phyloP scores from a whole-genome alignment of 2,329 filamentous ascomycete species.

The Penicillium sclerotigenum region DNA sequence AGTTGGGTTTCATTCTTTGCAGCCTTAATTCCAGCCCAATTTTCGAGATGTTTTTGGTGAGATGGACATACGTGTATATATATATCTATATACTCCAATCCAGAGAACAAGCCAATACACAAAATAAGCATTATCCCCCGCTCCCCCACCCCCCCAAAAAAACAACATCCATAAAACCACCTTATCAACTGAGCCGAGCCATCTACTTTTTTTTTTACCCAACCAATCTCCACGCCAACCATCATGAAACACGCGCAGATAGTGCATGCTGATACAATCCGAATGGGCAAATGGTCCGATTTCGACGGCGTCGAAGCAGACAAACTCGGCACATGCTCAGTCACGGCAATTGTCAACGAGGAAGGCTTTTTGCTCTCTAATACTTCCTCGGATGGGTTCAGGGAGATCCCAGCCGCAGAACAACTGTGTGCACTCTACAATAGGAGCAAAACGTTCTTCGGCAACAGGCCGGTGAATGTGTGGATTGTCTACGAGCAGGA shows the following conservation, averaged over 20 bases:
- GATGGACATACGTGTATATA: neutral
- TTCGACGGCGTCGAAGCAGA: neutral
- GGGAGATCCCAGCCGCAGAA: neutral
- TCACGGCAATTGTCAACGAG: neutral
- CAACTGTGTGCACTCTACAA: neutral
- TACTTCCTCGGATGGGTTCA: neutral
- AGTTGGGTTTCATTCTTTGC: constrained; percentile 1
- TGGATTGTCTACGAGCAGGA: constrained; percentile 1
- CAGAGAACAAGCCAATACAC: no score
- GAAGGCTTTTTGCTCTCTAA: neutral
- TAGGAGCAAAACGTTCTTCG: neutral
- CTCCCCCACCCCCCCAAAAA: no score
- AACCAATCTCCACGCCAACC: neutral
- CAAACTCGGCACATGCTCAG: neutral
- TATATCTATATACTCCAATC: neutral
- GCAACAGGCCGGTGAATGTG: neutral
- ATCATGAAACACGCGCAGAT: neutral
- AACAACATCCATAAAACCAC: neutral
- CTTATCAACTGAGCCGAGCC: neutral
- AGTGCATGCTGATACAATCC: neutral
- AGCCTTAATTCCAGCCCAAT: constrained; percentile 6
- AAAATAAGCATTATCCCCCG: no score
- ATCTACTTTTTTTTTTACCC: neutral
- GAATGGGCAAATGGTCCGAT: neutral
- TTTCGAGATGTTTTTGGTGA: neutral